Conservation (phyloP, 495 filamentous ascomycete species). For the Pseudoneurospora amorphoporcata region DNA sequence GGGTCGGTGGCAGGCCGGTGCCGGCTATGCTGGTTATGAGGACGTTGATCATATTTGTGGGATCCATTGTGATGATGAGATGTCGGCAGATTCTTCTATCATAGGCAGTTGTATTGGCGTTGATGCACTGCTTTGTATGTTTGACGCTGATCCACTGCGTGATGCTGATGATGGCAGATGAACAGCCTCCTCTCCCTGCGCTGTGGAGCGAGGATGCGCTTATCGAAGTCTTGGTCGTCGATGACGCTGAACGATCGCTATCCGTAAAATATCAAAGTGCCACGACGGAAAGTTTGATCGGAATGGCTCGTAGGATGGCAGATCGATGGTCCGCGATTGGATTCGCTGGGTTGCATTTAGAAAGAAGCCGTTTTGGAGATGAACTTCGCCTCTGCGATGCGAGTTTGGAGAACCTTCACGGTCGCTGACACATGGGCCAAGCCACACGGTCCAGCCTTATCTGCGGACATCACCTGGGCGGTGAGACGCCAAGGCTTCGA, state of each 20-base stretch:
- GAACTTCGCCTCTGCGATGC: neutral
- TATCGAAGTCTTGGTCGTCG: neutral
- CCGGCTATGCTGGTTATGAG: conserved; percentile 76
- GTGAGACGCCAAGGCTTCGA: neutral
- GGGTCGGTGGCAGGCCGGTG: conserved; percentile 66
- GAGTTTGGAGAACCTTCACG: neutral
- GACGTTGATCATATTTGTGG: conserved; percentile 54
- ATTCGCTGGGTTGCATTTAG: neutral
- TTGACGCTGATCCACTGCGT: neutral
- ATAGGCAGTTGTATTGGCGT: neutral
- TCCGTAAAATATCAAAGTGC: neutral
- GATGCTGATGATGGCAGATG: neutral
- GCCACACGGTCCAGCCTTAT: neutral
- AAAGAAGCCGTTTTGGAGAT: neutral
- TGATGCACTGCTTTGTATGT: neutral
- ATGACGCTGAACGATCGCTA: neutral
- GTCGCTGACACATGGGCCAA: neutral
- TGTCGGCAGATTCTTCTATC: neutral
- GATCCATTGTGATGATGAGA: neutral
- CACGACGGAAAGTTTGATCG: neutral
- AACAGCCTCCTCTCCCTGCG: neutral
- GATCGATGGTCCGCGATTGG: neutral
- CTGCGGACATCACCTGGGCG: neutral
- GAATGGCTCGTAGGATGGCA: neutral
- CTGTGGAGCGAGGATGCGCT: neutral